Evolutionary conservation across 768 basidiomycete species (phyloP), one percentile per base, ranked within the genome.

Genomic region (Sarcodon aspratus): DNA sequence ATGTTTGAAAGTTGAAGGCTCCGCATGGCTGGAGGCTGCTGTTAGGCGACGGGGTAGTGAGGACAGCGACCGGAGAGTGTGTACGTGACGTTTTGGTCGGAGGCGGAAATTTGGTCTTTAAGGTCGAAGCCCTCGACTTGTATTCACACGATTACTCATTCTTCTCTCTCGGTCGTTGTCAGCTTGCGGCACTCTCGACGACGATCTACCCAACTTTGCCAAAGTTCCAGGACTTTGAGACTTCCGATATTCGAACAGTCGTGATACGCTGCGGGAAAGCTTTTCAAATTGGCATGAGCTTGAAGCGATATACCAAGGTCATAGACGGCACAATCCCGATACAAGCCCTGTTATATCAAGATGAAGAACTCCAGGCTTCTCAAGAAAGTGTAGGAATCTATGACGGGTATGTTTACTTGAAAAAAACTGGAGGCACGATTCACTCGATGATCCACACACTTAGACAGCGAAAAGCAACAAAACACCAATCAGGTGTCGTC

Each of bases 361-460:
- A 92, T 49, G 95, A 98, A 65, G 78, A 79, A 42, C 68, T 87
- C 32, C 66, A 87, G 2, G 71, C 78, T 7, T 77, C 74, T 42
- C 89, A 91, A 59, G 85, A 90, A 42, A 69, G 68, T 46, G 82
- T 97, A 6, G 94, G 94, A 1, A 81, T 98, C 48, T 98, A 98
- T 59, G 83, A 93, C 55, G 91, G 90, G 93, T 94, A 63, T 53
- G 82, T 67, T 50, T 12, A 36, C 21, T 47, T 44, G 48, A n/a
- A 18, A 32, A n/a, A 18, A 13, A 34, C 32, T 21, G 6, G 27
- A 32, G 12, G 18, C 21, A 5, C 5, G 21, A 27, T 27, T 27
- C 21, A 27, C 21, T 27, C 21, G 21, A 27, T 27, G 21, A 27
- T 27, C 21, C 21, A 27, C 21, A 27, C 35, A 32, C 55, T 53